Base-by-base conservation (phyloP, 306 rosid species). In the Sophora flavescens region DNA sequence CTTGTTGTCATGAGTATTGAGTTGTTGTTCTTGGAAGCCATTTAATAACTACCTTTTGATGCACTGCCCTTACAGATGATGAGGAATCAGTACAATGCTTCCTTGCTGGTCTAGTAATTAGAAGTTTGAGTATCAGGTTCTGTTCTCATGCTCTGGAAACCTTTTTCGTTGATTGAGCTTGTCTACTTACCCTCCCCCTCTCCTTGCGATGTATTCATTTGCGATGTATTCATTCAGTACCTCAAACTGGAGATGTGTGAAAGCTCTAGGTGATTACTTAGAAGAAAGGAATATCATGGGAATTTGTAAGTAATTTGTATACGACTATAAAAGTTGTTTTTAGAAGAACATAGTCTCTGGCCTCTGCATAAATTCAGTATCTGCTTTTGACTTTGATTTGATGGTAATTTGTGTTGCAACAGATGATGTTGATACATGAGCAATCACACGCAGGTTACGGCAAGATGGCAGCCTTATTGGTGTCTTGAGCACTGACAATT, bases 401-500 rank as follows among this genome's bases (percentile, higher is more conserved):
- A 42, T 65, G 72, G 65, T 80, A 53, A 16, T 72, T 68, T 33
- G 36, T 77, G 75, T 38, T 85, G 80, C 80, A 72, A 83, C 89
- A 95, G 97, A 89, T 85, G 97, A 95, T 83, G 97, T 92, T 78
- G 98, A 90, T 81, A 90, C 98, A 1, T 92, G 98, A 22, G 96
- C 96, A 71, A 92, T 95, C 82, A 92, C 98, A 38, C 97, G 97
- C 33, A 81, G 99, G 75, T 81, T 95, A 78, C 85, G 98, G 75
- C 86, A 92, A 82, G 97, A 95, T 85, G 99, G 99, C 47, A 95
- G 99, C 73, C 97, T 95, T 68, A 86, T 95, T 33, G 99, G 99
- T 77, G 96, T 89, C 62, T 87, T 95, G 89, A 92, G 97, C 87
- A 87, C 99, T 0, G 97, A 95, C 79, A 77, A 84, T 80, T 81